phyloP scores from a whole-genome alignment of 768 basidiomycete genomes.

The Suillus bovinus region DNA sequence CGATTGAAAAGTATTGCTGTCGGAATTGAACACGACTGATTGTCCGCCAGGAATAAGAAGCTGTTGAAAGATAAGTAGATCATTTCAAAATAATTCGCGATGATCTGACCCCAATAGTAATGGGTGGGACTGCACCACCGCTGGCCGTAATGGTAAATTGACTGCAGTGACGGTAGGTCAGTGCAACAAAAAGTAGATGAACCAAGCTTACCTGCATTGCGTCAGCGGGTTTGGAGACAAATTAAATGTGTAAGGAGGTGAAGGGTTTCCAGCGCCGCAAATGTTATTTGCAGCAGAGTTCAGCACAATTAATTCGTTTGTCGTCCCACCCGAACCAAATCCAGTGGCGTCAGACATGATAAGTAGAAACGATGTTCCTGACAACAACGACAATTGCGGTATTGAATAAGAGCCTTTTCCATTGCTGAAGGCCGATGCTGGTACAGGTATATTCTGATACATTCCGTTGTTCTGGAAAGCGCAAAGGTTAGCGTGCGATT shows the following conservation, averaged over 20 bases:
- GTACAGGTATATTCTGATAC: too few relatives aligned
- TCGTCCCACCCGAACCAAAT: constrained; percentile 65
- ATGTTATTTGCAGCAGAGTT: constrained; percentile 39
- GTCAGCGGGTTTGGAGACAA: constrained; percentile 49
- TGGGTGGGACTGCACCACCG: constrained; percentile 51
- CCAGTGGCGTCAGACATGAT: too few relatives aligned
- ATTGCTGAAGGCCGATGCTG: too few relatives aligned
- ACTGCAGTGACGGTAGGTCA: constrained; percentile 29
- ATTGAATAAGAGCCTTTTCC: too few relatives aligned
- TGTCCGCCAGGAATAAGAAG: too few relatives aligned
- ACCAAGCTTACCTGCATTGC: constrained; percentile 55
- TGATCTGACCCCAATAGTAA: constrained; percentile 51
- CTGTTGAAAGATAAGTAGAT: constrained; percentile 30
- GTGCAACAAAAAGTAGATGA: neutral
- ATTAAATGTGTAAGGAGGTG: constrained; percentile 47
- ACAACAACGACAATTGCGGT: too few relatives aligned
- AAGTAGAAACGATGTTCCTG: too few relatives aligned
- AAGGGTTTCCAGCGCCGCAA: too few relatives aligned
- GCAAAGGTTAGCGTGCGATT: neutral
- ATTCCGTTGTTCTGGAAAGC: too few relatives aligned
- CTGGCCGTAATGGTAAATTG: constrained; percentile 46
- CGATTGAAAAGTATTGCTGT: constrained; percentile 46
- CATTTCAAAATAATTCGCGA: neutral
- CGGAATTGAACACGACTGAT: constrained; percentile 43
- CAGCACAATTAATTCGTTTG: constrained; percentile 48